Evolutionary conservation across 1,284 basidiomycete genomes (phyloP), one percentile per base, ranked within the genome.

Genomic region (Somion occarium): DNA sequence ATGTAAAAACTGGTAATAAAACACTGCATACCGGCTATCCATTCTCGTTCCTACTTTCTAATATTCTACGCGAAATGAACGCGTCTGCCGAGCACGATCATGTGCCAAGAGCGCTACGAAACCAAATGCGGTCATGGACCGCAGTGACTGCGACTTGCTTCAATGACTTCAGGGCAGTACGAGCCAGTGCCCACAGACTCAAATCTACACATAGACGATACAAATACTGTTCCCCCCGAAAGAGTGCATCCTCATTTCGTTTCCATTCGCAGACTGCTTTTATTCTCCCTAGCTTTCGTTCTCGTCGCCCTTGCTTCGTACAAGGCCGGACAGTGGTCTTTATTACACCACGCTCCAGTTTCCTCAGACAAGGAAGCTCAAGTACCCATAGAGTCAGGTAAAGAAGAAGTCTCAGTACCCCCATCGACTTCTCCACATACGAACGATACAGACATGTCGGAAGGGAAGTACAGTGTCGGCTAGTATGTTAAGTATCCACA

Each of bases 381-480:
- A 18, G 30, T 34, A 30, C 47, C 55, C 44, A 55, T 43, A 50
- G 15, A 53, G 53, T 38, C 53, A 53, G 41, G 55, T 53, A 34
- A 57, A 53, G 58, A 61, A 38, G 26, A 53, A 22, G 26, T 44
- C 24, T 25, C 58, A 26, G 44, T 56, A 38, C 38, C 62, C 23
- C n/a, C n/a, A n/a, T n/a, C n/a, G n/a, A n/a, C n/a, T n/a, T n/a
- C n/a, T 51, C 60, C 15, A 43, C 52, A 51, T 3, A 23, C 39
- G 30, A 57, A 59, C 49, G 54, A 56, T 34, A 62, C 59, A 54
- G 63, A 61, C 38, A 67, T 63, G 56, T 57, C 58, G 56, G 61
- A 57, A 37, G 81, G 79, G 56, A 89, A 87, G 65, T 80, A 82
- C 59, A 90, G 83, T 55, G 79, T 90, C 60, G 88, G 85, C 74